Evolutionary conservation across 495 filamentous ascomycete genomes (phyloP), one percentile per base, ranked within the genome.

Genomic region (Pseudomonodictys pantanalensis): DNA sequence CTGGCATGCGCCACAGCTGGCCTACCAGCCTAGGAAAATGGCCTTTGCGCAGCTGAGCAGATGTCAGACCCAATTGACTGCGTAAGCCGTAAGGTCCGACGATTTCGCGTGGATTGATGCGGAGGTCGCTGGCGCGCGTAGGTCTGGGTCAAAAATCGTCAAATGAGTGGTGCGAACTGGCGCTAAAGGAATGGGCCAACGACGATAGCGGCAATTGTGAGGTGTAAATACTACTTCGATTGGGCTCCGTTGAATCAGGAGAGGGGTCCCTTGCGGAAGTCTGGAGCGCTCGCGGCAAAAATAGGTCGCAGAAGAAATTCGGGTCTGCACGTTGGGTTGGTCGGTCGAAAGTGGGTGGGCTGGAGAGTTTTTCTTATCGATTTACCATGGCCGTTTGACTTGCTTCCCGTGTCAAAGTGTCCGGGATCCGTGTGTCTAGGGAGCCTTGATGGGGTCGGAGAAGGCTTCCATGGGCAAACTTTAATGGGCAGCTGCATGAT

Each of bases 401-500:
- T n/a, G n/a, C n/a, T n/a, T n/a, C n/a, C n/a, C n/a, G n/a, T n/a
- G n/a, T n/a, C n/a, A 46, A 7, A 18, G 18, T 29, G 28, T n/a
- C 10, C 24, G 32, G 6, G 29, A 3, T 10, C 32, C 17, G 17
- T 28, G 2, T 32, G 11, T 30, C 17, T 28, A 30, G 24, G 29
- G 29, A 23, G 29, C 7, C 18, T 30, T 35, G 29, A 17, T 2
- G 38, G 17, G 20, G 25, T 1, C 9, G 42, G 8, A 56, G 52
- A 1, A 2, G 45, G 42, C 46, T 18, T 52, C 33, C 18, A 11
- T n/a, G 56, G 33, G 15, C 43, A 49, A 46, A 46, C 6, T 18
- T 44, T 51, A n/a, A 29, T 39, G 57, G 57, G 48, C 18, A n/a
- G 52, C 51, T 50, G 58, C 58, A 62, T 62, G 44, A 62, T 62